phyloP scores from a whole-genome alignment of 2,329 filamentous ascomycete species.

The Neofusicoccum laricinum region DNA sequence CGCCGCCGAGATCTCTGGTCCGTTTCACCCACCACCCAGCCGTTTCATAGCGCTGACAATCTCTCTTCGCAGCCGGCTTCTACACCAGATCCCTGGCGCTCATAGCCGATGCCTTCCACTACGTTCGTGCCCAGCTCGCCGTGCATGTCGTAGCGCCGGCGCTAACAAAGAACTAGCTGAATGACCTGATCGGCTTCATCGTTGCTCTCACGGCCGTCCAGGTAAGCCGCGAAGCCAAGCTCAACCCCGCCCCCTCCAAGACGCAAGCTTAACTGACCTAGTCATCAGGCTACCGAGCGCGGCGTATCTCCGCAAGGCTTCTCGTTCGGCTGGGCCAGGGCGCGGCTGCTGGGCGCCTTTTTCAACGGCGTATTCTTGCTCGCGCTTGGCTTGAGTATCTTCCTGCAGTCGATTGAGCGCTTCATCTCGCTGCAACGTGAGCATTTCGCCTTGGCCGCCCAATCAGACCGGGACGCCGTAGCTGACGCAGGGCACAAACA shows the following conservation, averaged over 20 bases:
- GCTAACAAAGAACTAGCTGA: slow-evolving; percentile 50
- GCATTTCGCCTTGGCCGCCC: slow-evolving; percentile 19
- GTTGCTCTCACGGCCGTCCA: slow-evolving; percentile 64
- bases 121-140: slow-evolving; percentile 49
- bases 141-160: too few species aligned
- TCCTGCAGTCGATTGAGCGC: slow-evolving; percentile 69
- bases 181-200: slow-evolving; percentile 67
- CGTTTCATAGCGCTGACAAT: slow-evolving; percentile 14
- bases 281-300: slow-evolving; percentile 43
- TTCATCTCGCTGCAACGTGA: slow-evolving; percentile 58
- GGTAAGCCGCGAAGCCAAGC: slow-evolving; percentile 40
- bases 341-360: slow-evolving; percentile 71
- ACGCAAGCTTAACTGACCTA: not conserved
- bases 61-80: slow-evolving; percentile 55
- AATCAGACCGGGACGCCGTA: too few species aligned
- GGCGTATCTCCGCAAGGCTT: slow-evolving; percentile 56
- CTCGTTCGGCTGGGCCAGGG: slow-evolving; percentile 75
- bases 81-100: slow-evolving; percentile 69
- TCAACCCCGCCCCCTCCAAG: not conserved
- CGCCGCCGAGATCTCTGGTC: slow-evolving; percentile 45
- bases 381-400: slow-evolving; percentile 68
- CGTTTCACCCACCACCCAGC: not conserved
- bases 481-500: slow-evolving; percentile 27
- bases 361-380: slow-evolving; percentile 77
- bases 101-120: slow-evolving; percentile 76